Evolutionary conservation across 495 filamentous ascomycete genomes (phyloP).

Genomic region (Hypoxylon cercidicola): DNA sequence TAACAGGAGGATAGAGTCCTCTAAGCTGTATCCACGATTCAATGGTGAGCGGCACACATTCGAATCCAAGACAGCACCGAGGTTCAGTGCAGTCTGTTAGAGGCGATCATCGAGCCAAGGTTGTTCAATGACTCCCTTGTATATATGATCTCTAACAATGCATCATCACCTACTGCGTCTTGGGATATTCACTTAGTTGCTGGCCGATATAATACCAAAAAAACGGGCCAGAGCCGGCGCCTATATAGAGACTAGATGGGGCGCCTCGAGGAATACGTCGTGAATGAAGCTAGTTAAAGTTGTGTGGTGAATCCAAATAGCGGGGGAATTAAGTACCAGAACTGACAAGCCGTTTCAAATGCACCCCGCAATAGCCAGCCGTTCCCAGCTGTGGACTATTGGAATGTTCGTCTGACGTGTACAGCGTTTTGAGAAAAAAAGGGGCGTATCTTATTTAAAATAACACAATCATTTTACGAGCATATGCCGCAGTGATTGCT

Average conservation of each 20-base stretch:
- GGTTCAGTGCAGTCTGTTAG: constrained; percentile 2
- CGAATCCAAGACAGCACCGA: constrained; percentile 18
- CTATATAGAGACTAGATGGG: background rate
- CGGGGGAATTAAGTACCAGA: constrained; percentile 13
- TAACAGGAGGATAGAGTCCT: constrained; percentile 1
- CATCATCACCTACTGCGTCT: background rate
- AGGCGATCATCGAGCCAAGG: constrained; percentile 26
- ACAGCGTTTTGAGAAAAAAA: too few species aligned
- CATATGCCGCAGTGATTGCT: too few species aligned
- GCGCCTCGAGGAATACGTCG: background rate
- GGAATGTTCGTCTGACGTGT: background rate
- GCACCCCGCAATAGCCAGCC: background rate
- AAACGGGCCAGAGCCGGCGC: background rate
- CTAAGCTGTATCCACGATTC: constrained; percentile 21
- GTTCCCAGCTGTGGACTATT: background rate
- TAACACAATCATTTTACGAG: too few species aligned
- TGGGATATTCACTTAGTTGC: background rate
- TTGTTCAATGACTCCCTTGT: background rate
- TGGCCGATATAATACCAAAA: background rate
- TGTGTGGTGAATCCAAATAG: constrained; percentile 11
- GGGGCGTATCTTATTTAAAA: too few species aligned
- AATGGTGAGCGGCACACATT: constrained; percentile 4
- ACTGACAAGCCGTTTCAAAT: background rate
- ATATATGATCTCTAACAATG: background rate
- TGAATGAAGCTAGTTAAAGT: constrained; percentile 15